Evolutionary conservation across 2,329 filamentous ascomycete species (phyloP), one percentile per base, ranked within the genome.

Genomic region (Xenoacremonium recifei): DNA sequence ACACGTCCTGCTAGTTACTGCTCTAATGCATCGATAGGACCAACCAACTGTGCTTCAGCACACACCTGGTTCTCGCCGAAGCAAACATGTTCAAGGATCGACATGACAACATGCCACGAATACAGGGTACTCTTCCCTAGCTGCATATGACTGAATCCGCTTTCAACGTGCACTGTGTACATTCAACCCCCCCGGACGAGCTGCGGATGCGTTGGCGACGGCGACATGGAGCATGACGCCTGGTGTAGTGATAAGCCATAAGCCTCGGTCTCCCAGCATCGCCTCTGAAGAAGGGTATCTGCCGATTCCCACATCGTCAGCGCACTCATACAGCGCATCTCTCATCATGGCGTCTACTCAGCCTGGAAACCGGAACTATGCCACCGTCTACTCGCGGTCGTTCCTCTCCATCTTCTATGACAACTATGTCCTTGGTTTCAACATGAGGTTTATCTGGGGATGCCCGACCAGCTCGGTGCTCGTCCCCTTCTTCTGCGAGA

Each of bases 361-460:
- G 15, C 6, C 15, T 16, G 30, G 15, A 15, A 10, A 32, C 7
- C 30, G 30, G 10, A 32, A 9, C 10, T 32, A 32, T 16, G 35
- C 35, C 10, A 27, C 19, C 6, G 35, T 37, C 21, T 37, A 37
- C 35, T 23, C 35, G 9, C 6, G 21, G 6, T 37, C 35, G 11
- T 27, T 37, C 16, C 19, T 37, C 7, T 17, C 18, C 12, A 12
- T 37, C n/a, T 37, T 37, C 19, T 37, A 37, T 16, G 19, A 37
- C 12, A 12, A 27, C 9, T 27, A 23, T 23, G 35, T 37, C 21
- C 35, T 37, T 17, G 21, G 35, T 27, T 37, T 37, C 35, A 37
- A 37, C 21, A 23, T 37, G 19, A 19, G 19, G 17, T 37, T 23
- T 17, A 32, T 32, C 30, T 37, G 35, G 35, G 21, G 35, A 5